A percentile compares a stretch with the other conserved stretches of the same genome.
phyloP scores from a whole-genome alignment of 768 basidiomycete species.

The Amanita jacksonii region DNA sequence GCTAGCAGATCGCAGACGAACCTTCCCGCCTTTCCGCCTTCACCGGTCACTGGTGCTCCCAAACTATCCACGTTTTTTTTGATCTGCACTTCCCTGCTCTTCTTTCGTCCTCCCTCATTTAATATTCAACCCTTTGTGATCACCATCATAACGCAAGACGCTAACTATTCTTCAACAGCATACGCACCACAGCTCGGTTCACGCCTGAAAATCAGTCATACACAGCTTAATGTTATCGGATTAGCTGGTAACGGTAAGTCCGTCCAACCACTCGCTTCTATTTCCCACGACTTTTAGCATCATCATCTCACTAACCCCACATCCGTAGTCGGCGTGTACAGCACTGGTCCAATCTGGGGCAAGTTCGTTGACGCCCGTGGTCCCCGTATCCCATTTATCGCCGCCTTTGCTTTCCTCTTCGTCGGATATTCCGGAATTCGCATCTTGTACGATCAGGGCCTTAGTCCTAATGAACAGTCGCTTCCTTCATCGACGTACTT shows the following conservation, averaged over 20 bases:
- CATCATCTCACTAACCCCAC: not conserved
- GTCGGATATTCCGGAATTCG: slow-evolving; percentile 65
- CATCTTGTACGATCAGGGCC: slow-evolving; percentile 8
- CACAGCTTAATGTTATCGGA: slow-evolving; percentile 72
- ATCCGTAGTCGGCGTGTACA: slow-evolving; percentile 61
- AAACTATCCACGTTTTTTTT: too few relatives aligned
- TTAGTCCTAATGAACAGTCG: too few relatives aligned
- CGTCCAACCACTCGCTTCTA: not conserved
- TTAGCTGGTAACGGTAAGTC: slow-evolving; percentile 60
- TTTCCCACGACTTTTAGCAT: not conserved
- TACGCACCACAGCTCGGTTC: slow-evolving; percentile 82
- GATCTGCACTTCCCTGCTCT: too few relatives aligned
- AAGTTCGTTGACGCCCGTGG: slow-evolving; percentile 66
- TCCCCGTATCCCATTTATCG: slow-evolving; percentile 56
- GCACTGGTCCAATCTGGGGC: slow-evolving; percentile 70
- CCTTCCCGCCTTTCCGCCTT: not conserved
- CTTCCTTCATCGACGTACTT: slow-evolving; percentile 21
- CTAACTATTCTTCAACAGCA: slow-evolving; percentile 30
- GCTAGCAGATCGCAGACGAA: not conserved
- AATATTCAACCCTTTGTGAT: not conserved
- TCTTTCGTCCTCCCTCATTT: not conserved
- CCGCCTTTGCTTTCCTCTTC: slow-evolving; percentile 50
- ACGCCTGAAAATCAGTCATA: slow-evolving; percentile 64
- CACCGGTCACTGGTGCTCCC: too few relatives aligned
- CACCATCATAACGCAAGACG: not conserved